phyloP scores from a whole-genome alignment of 1,284 basidiomycete genomes.

The Pisolithus thermaeus region DNA sequence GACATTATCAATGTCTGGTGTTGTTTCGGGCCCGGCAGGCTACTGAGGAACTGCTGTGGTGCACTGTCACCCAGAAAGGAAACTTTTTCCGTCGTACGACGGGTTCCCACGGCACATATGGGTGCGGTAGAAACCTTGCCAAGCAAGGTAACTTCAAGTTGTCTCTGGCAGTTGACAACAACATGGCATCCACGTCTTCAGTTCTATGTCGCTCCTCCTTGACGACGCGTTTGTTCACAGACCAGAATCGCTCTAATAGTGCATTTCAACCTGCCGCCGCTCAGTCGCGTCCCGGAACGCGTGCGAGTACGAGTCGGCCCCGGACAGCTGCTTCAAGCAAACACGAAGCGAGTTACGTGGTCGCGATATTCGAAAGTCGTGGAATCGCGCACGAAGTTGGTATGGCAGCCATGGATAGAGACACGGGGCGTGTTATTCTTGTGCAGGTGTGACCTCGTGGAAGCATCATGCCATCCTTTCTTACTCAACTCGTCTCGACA shows the following conservation, averaged over 20 bases:
- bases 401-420: constrained; percentile 76
- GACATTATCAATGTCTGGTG: too few relatives aligned
- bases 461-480: neutral
- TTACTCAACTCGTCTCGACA: constrained; percentile 24
- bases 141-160: too few relatives aligned
- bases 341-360: constrained; percentile 53
- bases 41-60: too few relatives aligned
- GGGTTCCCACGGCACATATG: too few relatives aligned
- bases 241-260: constrained; percentile 12
- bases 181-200: neutral
- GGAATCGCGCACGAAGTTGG: constrained; percentile 79
- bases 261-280: constrained; percentile 34
- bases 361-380: constrained; percentile 69
- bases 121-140: too few relatives aligned
- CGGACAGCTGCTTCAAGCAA: constrained; percentile 55
- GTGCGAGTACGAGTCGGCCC: constrained; percentile 48
- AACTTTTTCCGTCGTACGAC: too few relatives aligned
- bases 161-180: neutral
- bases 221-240: constrained; percentile 12
- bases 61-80: too few relatives aligned
- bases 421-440: constrained; percentile 69
- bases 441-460: constrained; percentile 48
- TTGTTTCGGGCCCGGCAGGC: too few relatives aligned
- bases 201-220: constrained; percentile 1
- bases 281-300: constrained; percentile 29